Evolutionary conservation across 2,329 filamentous ascomycete species (phyloP).

Genomic region (Aspergillus sojae): DNA sequence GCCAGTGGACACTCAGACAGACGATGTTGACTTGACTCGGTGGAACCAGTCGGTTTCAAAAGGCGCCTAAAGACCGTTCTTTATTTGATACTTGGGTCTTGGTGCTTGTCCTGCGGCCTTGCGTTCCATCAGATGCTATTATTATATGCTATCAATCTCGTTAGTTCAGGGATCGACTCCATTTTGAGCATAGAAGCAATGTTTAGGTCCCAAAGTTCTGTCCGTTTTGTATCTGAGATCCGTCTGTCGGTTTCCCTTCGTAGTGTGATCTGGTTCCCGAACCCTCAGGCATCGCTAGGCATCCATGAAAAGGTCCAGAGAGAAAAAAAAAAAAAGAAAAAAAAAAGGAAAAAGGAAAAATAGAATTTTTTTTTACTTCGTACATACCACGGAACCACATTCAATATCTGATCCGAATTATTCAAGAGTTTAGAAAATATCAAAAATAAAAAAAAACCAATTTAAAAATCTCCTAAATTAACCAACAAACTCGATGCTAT

Average conservation of each 20-base stretch:
- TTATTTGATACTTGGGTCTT: constrained; percentile 4
- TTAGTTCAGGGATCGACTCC: neutral
- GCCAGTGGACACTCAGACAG: constrained; percentile 2
- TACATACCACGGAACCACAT: neutral
- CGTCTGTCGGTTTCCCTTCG: neutral
- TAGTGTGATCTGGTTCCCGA: constrained; percentile 1
- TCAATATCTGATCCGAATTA: neutral
- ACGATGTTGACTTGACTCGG: constrained; percentile 6
- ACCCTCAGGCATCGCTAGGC: constrained; percentile 19
- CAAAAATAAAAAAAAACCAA: neutral
- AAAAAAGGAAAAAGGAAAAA: too few species aligned
- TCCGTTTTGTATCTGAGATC: neutral
- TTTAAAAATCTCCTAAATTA: neutral
- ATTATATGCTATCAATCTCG: neutral
- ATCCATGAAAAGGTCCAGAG: constrained; percentile 12
- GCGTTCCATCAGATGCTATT: neutral
- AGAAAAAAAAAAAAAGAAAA: neutral
- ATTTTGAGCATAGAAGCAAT: neutral
- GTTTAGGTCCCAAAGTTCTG: neutral
- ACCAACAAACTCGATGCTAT: neutral
- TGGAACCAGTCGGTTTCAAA: constrained; percentile 26
- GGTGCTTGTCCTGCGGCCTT: neutral
- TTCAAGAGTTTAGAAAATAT: neutral
- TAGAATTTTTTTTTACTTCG: neutral
- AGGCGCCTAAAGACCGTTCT: constrained; percentile 17